A percentile compares a stretch with the other conserved stretches of the same genome.
Conservation (phyloP, 441 rosid genomes). For the Geranium incanum region DNA sequence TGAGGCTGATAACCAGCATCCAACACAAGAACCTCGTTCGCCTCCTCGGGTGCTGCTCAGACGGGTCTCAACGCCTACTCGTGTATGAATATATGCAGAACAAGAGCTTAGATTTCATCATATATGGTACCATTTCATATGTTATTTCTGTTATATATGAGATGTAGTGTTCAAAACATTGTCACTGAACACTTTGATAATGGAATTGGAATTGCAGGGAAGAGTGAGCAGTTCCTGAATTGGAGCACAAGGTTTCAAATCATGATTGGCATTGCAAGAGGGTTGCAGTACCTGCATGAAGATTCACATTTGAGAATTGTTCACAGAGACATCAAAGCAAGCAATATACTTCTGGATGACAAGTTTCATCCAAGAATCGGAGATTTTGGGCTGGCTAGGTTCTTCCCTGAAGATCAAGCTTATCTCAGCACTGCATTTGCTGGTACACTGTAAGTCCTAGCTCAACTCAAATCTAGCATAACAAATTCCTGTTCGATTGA, state of each 20-base stretch:
- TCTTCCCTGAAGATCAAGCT: constrained; percentile 67
- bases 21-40: constrained; percentile 56
- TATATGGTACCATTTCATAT: constrained; percentile 35
- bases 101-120: constrained; percentile 46
- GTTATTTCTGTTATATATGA: not conserved
- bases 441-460: constrained; percentile 49
- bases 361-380: constrained; percentile 53
- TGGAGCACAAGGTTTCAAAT: constrained; percentile 51
- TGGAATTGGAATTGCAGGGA: constrained; percentile 26
- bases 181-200: not conserved
- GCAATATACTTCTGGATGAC: constrained; percentile 65
- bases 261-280: constrained; percentile 52
- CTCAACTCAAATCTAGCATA: not conserved
- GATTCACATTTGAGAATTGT: constrained; percentile 54
- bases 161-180: no score
- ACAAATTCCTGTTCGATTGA: not conserved
- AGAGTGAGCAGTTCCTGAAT: constrained; percentile 29
- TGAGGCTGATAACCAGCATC: constrained; percentile 49
- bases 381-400: constrained; percentile 63
- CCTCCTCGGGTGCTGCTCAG: constrained; percentile 50
- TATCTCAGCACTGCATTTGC: constrained; percentile 65
- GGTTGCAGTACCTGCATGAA: constrained; percentile 58
- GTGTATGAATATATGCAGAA: constrained; percentile 62
- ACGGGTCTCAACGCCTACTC: constrained; percentile 41
- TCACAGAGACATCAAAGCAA: constrained; percentile 65